Base-by-base conservation (phyloP, 2,329 filamentous ascomycete species). In the Plenodomus biglobosus region DNA sequence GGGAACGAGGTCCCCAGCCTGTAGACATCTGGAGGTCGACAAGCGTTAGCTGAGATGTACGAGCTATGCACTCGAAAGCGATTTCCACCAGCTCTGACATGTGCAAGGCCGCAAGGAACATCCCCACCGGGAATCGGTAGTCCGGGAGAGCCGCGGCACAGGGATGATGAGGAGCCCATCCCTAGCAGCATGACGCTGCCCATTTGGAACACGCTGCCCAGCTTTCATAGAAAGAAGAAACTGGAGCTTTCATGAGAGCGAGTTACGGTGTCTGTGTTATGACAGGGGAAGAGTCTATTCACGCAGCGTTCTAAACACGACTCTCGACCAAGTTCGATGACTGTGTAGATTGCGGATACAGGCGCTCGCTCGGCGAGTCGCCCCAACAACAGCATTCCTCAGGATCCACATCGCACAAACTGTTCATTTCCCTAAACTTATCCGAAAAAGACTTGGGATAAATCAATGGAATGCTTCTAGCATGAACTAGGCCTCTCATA, bases 341-440 rank as follows among this genome's bases (percentile, higher is more conserved):
- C n/a, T n/a, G n/a, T n/a, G n/a, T n/a, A n/a, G n/a, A n/a, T n/a
- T n/a, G n/a, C n/a, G n/a, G n/a, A n/a, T n/a, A n/a, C n/a, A n/a
- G n/a, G n/a, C n/a, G n/a, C n/a, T n/a, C n/a, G n/a, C n/a, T n/a
- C n/a, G n/a, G n/a, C n/a, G 45, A 44, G 46, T 56, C 44, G 34
- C 48, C 42, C 45, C 37, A 52, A 41, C 52, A 52, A 56, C 53
- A 24, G 38, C 55, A 64, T 60, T 58, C 57, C 51, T 46, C 38
- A 39, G 38, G 39, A 39, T 40, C 42, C 16, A 45, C 44, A 41
- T 56, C 52, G 52, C 45, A 50, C 46, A 55, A 50, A 58, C 48
- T 54, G 46, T 52, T 55, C 42, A 50, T 48, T 47, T 52, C 22
- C 47, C 38, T 16, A 24, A 10, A 10, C 22, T 24, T n/a, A 10